Evolutionary conservation across 805 yeast species (phyloP).

Genomic region (Yamadazyma endophytica): DNA sequence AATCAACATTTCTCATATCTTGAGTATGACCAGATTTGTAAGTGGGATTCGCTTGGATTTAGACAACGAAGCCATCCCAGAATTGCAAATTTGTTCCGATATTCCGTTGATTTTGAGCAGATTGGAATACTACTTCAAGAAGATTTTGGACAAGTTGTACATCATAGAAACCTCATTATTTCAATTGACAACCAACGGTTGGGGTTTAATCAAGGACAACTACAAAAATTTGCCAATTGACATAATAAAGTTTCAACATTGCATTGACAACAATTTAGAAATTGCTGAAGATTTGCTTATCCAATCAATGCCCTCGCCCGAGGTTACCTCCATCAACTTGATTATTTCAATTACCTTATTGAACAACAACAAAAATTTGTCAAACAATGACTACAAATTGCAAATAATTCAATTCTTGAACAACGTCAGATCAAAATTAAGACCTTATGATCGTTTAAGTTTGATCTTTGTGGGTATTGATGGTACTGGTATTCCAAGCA

Average conservation of each 20-base stretch:
- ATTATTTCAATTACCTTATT: constrained; percentile 40
- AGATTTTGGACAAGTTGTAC: constrained; percentile 12
- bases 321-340: constrained; percentile 34
- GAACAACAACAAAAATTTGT: constrained; percentile 20
- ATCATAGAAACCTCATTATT: constrained; percentile 27
- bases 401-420: constrained; percentile 20
- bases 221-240: constrained; percentile 33
- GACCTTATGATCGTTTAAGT: constrained; percentile 42
- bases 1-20: constrained; percentile 33
- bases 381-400: constrained; percentile 23
- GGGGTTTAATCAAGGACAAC: constrained; percentile 37
- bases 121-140: constrained; percentile 34
- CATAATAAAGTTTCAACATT: constrained; percentile 31
- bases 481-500: constrained; percentile 32
- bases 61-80: constrained; percentile 41
- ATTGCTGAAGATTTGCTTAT: constrained; percentile 37
- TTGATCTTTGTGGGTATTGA: constrained; percentile 45
- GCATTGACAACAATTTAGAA: constrained; percentile 34
- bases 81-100: constrained; percentile 30
- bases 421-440: constrained; percentile 22
- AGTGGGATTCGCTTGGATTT: constrained; percentile 28
- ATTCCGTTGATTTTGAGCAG: constrained; percentile 31
- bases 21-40: constrained; percentile 18
- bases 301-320: constrained; percentile 38
- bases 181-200: constrained; percentile 49